Base-by-base conservation (phyloP, 2,329 filamentous ascomycete species). In the Fusarium odoratissimum region DNA sequence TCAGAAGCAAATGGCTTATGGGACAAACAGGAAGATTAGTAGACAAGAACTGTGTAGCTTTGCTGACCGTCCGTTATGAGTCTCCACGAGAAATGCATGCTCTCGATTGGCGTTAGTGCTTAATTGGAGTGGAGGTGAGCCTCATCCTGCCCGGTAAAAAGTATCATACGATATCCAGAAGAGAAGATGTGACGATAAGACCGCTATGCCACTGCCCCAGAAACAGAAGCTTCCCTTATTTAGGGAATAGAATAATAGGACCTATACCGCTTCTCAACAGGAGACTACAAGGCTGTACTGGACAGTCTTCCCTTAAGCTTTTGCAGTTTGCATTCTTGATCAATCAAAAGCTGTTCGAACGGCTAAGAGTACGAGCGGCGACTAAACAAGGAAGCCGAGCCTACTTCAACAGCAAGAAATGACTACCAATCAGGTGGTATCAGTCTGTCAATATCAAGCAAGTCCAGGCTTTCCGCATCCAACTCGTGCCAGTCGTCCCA, bases 401-500 rank as follows among this genome's bases (percentile, higher is more conserved):
- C 16, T 52, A 3, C 49, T 28, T 11, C 23, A 11, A 12, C 9
- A 19, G 13, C 8, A 8, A 13, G 8, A 52, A 25, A 25, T 25
- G 25, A 19, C 19, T 44, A 23, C 25, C 37, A 62, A 21, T 52
- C 44, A 31, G 21, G 58, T 14, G 16, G 12, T 14, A 12, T 6
- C 19, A 25, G 5, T 17, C n/a, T 45, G 13, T 35, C 40, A 11
- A 19, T 4, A 14, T 66, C 49, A 28, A 49, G 8, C n/a, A 65
- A 11, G 8, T 65, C n/a, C 3, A 65, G 21, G 11, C 1, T 12
- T 17, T 35, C 8, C 10, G 44, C 42, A 21, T 67, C 63, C 17
- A 48, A 44, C 1, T 55, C 46, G 30, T 61, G 63, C 46, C 55
- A 67, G 2, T 55, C 28, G 8, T 30, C 30, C 63, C 54, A 67